Evolutionary conservation across 2,329 filamentous ascomycete species (phyloP).

Genomic region (Sclerotinia borealis): DNA sequence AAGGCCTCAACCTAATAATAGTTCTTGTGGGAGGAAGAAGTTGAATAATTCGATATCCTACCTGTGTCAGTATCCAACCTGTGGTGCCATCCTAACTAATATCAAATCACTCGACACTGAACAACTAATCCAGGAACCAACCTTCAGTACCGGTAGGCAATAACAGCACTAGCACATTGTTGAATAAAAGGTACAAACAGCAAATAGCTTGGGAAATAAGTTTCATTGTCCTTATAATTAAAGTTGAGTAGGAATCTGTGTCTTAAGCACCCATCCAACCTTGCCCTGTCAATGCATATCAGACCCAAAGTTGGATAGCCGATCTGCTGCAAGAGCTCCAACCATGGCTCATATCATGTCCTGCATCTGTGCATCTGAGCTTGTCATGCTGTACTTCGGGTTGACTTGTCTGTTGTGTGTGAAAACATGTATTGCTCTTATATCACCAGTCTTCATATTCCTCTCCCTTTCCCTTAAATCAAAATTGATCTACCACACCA

Average conservation of each 20-base stretch:
- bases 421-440: not conserved
- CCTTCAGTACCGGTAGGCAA: too few relatives aligned
- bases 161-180: not conserved
- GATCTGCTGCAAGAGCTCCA: not conserved
- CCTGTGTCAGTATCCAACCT: too few relatives aligned
- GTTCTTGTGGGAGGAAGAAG: too few relatives aligned
- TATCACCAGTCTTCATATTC: not conserved
- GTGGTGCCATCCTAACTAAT: too few relatives aligned
- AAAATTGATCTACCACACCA: slow-evolving; percentile 27
- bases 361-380: not conserved
- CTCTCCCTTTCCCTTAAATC: slow-evolving; percentile 4
- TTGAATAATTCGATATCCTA: too few relatives aligned
- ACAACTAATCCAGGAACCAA: too few relatives aligned
- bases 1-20: too few relatives aligned
- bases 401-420: not conserved
- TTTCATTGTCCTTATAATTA: not conserved
- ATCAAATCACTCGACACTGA: too few relatives aligned
- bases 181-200: not conserved
- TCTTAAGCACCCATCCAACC: not conserved
- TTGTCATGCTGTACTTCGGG: not conserved
- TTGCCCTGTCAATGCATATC: not conserved
- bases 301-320: not conserved
- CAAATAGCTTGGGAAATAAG: not conserved
- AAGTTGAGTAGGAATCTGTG: not conserved
- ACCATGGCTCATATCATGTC: not conserved